Conservation (phyloP, 805 yeast species). For the Cyberlindnera petersonii region DNA sequence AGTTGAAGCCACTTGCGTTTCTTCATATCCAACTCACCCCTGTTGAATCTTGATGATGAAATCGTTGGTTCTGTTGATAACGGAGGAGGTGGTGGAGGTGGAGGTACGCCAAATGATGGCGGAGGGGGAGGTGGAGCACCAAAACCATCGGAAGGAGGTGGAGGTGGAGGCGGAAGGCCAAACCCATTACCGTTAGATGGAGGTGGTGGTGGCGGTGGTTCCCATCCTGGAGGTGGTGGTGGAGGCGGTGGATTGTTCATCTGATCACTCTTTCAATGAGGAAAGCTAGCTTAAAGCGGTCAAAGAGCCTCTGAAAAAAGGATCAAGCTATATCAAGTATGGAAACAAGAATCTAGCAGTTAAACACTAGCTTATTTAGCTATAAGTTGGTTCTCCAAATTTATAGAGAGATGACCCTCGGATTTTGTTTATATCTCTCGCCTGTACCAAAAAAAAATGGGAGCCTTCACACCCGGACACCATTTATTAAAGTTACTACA, state of each 20-base stretch:
- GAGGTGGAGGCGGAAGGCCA: constrained; percentile 23
- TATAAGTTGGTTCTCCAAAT: too few relatives aligned
- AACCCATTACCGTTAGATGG: constrained; percentile 13
- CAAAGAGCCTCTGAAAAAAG: too few relatives aligned
- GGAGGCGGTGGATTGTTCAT: constrained; percentile 29
- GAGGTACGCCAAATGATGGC: constrained; percentile 11
- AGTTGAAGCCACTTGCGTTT: constrained; percentile 57
- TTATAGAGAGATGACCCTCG: too few relatives aligned
- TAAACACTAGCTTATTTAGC: too few relatives aligned
- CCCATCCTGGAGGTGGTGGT: constrained; percentile 34
- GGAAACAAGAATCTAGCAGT: too few relatives aligned
- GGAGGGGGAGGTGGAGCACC: constrained; percentile 28
- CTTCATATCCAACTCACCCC: constrained; percentile 37
- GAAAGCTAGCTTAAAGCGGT: too few relatives aligned
- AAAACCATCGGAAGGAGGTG: background rate
- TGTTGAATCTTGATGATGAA: constrained; percentile 17
- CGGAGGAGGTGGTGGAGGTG: constrained; percentile 35
- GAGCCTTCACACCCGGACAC: too few relatives aligned
- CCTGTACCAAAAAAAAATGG: too few relatives aligned
- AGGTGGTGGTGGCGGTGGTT: constrained; percentile 29
- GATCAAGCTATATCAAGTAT: too few relatives aligned
- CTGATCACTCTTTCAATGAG: background rate
- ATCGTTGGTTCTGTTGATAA: constrained; percentile 27
- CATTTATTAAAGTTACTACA: too few relatives aligned
- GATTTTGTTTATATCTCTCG: too few relatives aligned